A percentile compares a stretch with the other conserved stretches of the same genome.
Conservation (phyloP, 139 green algal species). For the Closterium sp. region DNA sequence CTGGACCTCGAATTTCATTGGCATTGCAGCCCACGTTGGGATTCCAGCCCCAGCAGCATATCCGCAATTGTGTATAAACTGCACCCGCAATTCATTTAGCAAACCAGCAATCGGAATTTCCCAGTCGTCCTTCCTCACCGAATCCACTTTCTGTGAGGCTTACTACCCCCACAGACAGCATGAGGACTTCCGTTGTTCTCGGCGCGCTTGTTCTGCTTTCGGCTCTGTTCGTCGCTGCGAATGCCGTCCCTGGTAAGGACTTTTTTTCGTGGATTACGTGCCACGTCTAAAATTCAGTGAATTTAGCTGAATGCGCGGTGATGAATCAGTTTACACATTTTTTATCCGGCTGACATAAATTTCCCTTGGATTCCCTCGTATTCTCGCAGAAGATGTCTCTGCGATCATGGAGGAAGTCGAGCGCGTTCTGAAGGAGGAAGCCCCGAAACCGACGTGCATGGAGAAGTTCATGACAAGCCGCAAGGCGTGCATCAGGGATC, state of each 20-base stretch:
- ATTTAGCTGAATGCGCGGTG: no score
- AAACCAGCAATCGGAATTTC: no score
- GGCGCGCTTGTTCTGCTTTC: background rate
- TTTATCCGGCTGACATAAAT: no score
- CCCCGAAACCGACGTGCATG: background rate
- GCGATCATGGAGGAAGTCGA: background rate
- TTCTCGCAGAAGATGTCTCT: background rate
- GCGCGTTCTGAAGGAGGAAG: background rate
- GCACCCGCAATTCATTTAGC: no score
- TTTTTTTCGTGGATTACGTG: no score
- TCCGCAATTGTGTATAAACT: no score
- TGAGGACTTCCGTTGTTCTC: background rate
- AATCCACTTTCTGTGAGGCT: no score
- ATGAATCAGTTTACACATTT: no score
- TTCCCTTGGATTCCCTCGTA: no score
- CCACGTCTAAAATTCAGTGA: no score
- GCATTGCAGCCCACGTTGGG: background rate
- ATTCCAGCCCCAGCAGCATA: background rate
- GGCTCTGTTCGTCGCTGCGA: background rate
- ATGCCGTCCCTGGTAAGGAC: background rate
- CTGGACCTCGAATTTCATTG: background rate
- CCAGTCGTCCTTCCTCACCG: no score
- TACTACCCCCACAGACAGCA: background rate
- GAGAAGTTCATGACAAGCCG: background rate
- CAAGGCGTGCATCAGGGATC: background rate